Evolutionary conservation across 2,329 filamentous ascomycete genomes (phyloP), one percentile per base, ranked within the genome.

Genomic region (Scytalidium sp.): DNA sequence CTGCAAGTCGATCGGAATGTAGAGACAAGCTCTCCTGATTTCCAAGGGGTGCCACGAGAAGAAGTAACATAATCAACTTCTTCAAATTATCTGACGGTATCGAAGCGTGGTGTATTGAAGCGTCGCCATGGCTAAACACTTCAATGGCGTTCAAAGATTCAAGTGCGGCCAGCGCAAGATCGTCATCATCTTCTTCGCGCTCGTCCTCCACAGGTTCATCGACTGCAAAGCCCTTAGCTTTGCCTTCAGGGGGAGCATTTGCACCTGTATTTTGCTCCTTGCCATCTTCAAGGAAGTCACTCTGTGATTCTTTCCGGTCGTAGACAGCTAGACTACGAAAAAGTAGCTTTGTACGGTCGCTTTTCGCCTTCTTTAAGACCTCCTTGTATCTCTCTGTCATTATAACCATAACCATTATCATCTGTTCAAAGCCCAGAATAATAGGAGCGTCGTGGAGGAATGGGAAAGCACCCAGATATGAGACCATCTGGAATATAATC

Each of bases 51-150:
- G 87, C 83, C 29, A 82, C 72, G 8, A 90, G 70, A 1, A 90
- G 71, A 11, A 91, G 72, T 3, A 91, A 72, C 79, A 88, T 85
- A 23, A 90, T 67, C 7, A 91, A 69, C 58, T 82, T 85, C 41
- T 83, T 78, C 49, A 90, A 81, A 61, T 90, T 90, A 62, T 90
- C 86, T 0, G 83, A 80, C 1, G 87, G 87, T 45, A 91, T 87
- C 56, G 87, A 83, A 23, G 85, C 82, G n/a, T 79, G 78, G 41
- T 81, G 76, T 1, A 81, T 77, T 3, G 75, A 75, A 3, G 67
- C 63, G 52, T 76, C 73, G 15, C 73, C 75, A 3, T 80, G 73
- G 55, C 76, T 78, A 56, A 84, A 81, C 0, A 79, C 80, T 9
- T 85, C 80, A 43, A 79, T 73, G 23, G 83, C 79, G 63, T 88